phyloP scores from a whole-genome alignment of 2,329 filamentous ascomycete species.

The Dactylellina sp. region DNA sequence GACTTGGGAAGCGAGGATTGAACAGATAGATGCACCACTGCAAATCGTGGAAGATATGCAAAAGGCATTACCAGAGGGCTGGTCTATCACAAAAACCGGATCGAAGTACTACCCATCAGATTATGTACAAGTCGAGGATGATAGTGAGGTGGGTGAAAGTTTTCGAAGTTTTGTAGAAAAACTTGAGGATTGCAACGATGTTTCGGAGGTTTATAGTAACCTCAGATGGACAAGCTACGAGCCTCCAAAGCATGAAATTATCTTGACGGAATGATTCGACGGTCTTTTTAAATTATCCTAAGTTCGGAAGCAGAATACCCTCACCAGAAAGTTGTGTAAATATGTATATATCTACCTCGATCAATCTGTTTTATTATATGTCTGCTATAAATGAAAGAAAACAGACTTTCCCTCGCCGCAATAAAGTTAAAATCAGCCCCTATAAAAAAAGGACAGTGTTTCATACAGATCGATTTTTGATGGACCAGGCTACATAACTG shows the following conservation, averaged over 20 bases:
- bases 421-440: no score
- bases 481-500: no score
- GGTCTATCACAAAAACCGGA: conserved; percentile 51
- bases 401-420: no score
- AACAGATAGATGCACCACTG: conserved; percentile 43
- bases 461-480: no score
- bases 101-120: conserved; percentile 50
- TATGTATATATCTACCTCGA: background rate
- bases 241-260: conserved; percentile 39
- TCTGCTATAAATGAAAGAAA: no score
- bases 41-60: conserved; percentile 56
- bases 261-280: conserved; percentile 26
- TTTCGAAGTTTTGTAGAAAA: conserved; percentile 45
- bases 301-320: no score
- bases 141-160: conserved; percentile 35
- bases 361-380: no score
- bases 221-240: conserved; percentile 50
- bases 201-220: conserved; percentile 49
- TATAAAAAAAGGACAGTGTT: no score
- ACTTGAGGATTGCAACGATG: conserved; percentile 47
- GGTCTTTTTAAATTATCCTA: no score
- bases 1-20: conserved; percentile 49
- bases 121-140: conserved; percentile 39
- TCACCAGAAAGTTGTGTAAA: background rate
- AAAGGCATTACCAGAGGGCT: conserved; percentile 47